These are phyloP conservation scores for Polytrichum commune DNA, from an alignment of 225 moss, liverwort and hornwort species.

Conservation along the genomic window DNA sequence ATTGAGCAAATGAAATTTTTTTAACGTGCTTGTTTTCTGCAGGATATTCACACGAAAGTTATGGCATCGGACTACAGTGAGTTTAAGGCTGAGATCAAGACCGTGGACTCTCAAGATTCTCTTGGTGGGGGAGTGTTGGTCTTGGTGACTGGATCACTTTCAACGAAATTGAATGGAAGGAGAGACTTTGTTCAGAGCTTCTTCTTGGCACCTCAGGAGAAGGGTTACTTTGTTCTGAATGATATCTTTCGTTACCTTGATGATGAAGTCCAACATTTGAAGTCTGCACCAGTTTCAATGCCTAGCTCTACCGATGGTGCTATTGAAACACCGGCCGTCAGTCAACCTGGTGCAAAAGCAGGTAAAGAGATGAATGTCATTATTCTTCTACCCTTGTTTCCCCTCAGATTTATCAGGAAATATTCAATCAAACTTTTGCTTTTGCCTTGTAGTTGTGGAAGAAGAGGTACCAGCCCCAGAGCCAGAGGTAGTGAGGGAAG, in stretches of 20 bases:
- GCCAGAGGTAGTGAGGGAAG: conserved; percentile 54
- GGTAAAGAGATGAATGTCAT: conserved; percentile 17
- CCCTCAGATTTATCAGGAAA: too few relatives aligned
- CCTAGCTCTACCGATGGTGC: conserved; percentile 24
- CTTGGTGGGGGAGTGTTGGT: conserved; percentile 79
- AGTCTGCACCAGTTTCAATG: not conserved
- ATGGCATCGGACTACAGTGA: conserved; percentile 83
- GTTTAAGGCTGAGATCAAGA: conserved; percentile 84
- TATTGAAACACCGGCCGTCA: conserved; percentile 36
- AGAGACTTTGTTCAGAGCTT: conserved; percentile 89
- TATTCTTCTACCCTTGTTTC: not conserved
- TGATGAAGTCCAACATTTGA: conserved; percentile 35
- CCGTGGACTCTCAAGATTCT: conserved; percentile 91
- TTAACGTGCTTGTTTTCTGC: not conserved
- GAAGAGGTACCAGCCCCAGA: conserved; percentile 37
- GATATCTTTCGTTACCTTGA: conserved; percentile 81
- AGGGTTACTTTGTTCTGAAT: conserved; percentile 87
- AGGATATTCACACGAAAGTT: conserved; percentile 83
- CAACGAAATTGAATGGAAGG: conserved; percentile 44
- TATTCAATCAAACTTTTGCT: too few relatives aligned
- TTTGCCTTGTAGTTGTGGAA: conserved; percentile 17
- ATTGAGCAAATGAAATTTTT: too few relatives aligned
- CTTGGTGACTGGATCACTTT: conserved; percentile 74
- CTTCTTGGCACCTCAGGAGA: conserved; percentile 93
- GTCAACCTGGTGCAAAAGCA: conserved; percentile 45